A percentile compares a stretch with the other conserved stretches of the same genome.
phyloP scores from a whole-genome alignment of 1,139 yeast species.

The Geotrichum fermentans region DNA sequence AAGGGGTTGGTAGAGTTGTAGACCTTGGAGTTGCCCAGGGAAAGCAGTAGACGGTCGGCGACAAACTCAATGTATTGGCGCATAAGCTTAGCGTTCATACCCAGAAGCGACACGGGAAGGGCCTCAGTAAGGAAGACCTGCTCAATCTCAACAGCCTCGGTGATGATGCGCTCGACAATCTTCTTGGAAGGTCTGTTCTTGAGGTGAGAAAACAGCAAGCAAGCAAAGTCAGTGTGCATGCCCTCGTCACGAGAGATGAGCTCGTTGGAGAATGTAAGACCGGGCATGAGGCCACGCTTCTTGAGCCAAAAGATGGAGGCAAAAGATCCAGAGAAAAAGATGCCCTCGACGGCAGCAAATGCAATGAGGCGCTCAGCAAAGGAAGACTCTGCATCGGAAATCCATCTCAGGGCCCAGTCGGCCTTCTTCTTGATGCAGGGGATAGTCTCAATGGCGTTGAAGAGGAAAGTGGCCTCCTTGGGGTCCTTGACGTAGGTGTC shows the following conservation, averaged over 20 bases:
- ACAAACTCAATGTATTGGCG: conserved; percentile 96
- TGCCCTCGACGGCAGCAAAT: conserved; percentile 98
- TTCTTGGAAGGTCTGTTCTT: conserved; percentile 77
- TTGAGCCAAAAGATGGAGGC: conserved; percentile 98
- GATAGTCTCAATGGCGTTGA: conserved; percentile 90
- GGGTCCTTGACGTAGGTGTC: conserved; percentile 96
- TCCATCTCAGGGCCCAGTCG: conserved; percentile 98
- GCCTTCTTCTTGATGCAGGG: conserved; percentile 96
- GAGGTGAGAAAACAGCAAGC: conserved; percentile 88
- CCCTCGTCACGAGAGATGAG: conserved; percentile 98
- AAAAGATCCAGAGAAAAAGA: conserved; percentile 94
- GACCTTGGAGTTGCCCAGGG: conserved; percentile 84
- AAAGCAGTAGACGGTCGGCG: conserved; percentile 87
- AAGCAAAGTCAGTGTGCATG: conserved; percentile 95
- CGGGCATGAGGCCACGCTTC: conserved; percentile 98
- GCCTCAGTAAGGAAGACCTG: conserved; percentile 93
- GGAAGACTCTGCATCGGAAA: conserved; percentile 75
- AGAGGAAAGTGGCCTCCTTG: conserved; percentile 78
- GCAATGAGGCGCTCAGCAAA: conserved; percentile 96
- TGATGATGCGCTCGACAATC: conserved; percentile 77
- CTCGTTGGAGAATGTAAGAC: conserved; percentile 93
- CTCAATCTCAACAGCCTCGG: conserved; percentile 94
- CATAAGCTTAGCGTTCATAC: conserved; percentile 91
- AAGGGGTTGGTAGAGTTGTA: conserved; percentile 91
- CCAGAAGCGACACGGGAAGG: conserved; percentile 82